Percentiles rank a stretch among this genome's conserved stretches.
Evolutionary conservation across 2,329 filamentous ascomycete genomes (phyloP).

Genomic region (Aspergillus costaricaensis): DNA sequence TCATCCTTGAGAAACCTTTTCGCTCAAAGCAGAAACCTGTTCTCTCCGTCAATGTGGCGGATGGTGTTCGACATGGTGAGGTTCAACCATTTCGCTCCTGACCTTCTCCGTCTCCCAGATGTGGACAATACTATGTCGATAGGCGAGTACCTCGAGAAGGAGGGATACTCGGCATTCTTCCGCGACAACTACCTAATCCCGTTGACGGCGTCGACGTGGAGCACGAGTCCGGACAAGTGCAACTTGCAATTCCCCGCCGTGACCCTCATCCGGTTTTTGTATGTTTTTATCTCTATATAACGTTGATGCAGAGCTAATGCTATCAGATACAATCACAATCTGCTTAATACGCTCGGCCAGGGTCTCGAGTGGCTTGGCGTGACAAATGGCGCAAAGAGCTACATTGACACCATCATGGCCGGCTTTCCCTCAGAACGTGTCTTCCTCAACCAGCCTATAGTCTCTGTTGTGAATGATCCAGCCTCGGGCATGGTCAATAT

Average conservation of each 20-base stretch:
- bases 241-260: conserved; percentile 4
- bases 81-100: conserved; percentile 8
- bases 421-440: background rate
- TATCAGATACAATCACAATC: conserved; percentile 7
- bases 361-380: conserved; percentile 7
- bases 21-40: background rate
- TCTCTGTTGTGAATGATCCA: background rate
- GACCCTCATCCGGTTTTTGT: conserved; percentile 7
- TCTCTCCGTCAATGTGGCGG: conserved; percentile 9
- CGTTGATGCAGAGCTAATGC: background rate
- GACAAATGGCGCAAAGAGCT: conserved; percentile 6
- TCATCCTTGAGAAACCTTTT: conserved; percentile 3
- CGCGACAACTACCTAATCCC: conserved; percentile 7
- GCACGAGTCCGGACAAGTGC: conserved; percentile 12
- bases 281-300: background rate
- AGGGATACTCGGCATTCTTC: conserved; percentile 5
- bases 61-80: conserved; percentile 10
- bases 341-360: background rate
- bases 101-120: background rate
- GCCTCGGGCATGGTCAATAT: background rate
- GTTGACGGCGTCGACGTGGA: conserved; percentile 11
- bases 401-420: conserved; percentile 1
- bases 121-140: conserved; percentile 1
- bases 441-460: background rate
- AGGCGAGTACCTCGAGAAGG: conserved; percentile 7